Base-by-base conservation (phyloP, 805 yeast species). In the Candida coquimbonensis region DNA sequence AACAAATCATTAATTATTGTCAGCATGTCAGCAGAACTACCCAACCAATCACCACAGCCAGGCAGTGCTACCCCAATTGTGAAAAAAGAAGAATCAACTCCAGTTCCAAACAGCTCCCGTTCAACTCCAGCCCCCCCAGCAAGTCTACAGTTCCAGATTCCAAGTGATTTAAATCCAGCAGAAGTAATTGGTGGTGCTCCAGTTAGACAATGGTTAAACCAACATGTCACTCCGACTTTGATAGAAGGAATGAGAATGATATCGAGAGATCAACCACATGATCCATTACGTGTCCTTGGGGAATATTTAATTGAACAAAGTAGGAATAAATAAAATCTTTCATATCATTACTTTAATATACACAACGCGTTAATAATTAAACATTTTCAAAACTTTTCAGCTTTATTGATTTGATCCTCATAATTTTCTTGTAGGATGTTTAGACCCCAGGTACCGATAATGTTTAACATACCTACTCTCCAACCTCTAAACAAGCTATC, bases 361-460 rank as follows among this genome's bases (percentile, higher is more conserved):
- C 25, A 19, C 19, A 17, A 17, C 19, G 19, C 32, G 24, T 9
- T 11, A 33, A 32, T 33, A n/a, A 13, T 5, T 16, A 32, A 32
- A 5, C 2, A 14, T 2, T 34, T 35, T 35, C 34, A 56, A 36
- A 71, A 63, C 49, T 64, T 67, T 55, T 71, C 77, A 51, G 73
- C 78, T 40, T 60, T 62, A 46, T 64, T 63, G 26, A 60, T 55
- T 45, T 63, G 69, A 34, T 67, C 67, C 38, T 70, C 76, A 19
- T 78, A 77, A 47, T 68, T 71, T 52, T 70, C 68, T 45, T 77
- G 74, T 52, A 83, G 58, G 43, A 84, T 66, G 44, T 77, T 73
- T 53, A 85, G 73, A 2, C 96, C 90, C 84, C 95, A 91, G 43
- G 83, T 81, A 11, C 96, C 93, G 41, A 86, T 63, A 4, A 87